These are phyloP conservation scores for Lyophyllum semitale DNA, from an alignment of 768 basidiomycete species.

Conservation along the genomic window DNA sequence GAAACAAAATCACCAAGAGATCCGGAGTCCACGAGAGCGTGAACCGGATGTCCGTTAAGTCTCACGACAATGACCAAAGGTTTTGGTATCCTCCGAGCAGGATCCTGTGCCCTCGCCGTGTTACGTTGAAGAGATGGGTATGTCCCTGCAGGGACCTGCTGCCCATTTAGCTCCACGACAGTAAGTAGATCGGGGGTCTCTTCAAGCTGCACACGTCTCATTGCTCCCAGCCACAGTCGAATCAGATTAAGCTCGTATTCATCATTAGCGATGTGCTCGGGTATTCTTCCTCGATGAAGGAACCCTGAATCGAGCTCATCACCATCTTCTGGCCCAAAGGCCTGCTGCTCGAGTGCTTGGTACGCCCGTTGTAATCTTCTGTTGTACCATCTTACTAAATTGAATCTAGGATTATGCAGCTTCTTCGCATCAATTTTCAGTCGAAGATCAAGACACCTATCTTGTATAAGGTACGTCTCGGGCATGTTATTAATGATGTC, in stretches of 20 bases:
- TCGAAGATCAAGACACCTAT: background rate
- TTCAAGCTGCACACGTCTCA: background rate
- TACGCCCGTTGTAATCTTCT: background rate
- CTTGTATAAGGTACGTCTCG: background rate
- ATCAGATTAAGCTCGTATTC: background rate
- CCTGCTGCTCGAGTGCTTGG: background rate
- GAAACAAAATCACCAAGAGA: constrained; percentile 42
- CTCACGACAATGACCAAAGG: constrained; percentile 29
- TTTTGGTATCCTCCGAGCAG: constrained; percentile 18
- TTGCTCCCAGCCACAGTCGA: background rate
- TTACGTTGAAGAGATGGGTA: constrained; percentile 25
- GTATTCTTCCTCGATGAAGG: background rate
- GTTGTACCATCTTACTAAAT: background rate
- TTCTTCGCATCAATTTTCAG: background rate
- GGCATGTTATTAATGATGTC: background rate
- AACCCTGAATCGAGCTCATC: background rate
- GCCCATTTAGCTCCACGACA: background rate
- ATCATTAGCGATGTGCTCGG: background rate
- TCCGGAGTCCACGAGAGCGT: constrained; percentile 38
- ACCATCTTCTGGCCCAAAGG: background rate
- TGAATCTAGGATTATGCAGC: background rate
- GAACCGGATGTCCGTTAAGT: constrained; percentile 30
- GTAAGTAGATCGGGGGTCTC: background rate
- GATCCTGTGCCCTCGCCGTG: background rate
- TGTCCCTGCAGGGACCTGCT: background rate